Evolutionary conservation across 805 yeast species (phyloP).

Genomic region (Ascoidea asiatica): DNA sequence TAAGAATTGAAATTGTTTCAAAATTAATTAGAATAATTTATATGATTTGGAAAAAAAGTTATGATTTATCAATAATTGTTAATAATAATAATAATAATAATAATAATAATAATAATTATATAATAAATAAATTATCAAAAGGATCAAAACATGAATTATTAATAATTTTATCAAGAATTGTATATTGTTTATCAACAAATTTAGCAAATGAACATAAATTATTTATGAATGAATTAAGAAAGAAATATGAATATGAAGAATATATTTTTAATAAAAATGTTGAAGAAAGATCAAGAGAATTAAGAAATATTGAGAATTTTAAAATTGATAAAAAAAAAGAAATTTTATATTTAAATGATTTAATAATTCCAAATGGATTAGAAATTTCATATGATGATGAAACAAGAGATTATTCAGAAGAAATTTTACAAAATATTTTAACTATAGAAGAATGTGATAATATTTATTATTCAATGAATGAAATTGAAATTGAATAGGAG

Average conservation of each 20-base stretch:
- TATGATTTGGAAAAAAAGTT: background rate
- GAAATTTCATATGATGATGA: background rate
- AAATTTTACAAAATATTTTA: background rate
- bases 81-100: too few relatives aligned
- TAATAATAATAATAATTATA: too few relatives aligned
- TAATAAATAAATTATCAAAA: background rate
- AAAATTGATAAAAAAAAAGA: background rate
- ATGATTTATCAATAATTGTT: too few relatives aligned
- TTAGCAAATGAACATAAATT: background rate
- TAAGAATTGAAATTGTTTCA: background rate
- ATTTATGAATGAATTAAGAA: background rate
- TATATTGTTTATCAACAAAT: background rate
- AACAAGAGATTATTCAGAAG: background rate
- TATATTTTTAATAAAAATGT: too few relatives aligned
- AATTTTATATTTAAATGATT: background rate
- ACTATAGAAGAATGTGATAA: background rate
- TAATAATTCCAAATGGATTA: background rate
- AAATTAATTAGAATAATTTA: too few relatives aligned
- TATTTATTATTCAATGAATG: background rate
- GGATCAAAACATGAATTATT: background rate
- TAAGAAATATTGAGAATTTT: background rate
- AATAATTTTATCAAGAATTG: background rate
- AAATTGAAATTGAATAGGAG: background rate
- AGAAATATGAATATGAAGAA: background rate
- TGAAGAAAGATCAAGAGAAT: background rate